Conservation (phyloP, 2,329 filamentous ascomycete species). For the Colletotrichum musicola region DNA sequence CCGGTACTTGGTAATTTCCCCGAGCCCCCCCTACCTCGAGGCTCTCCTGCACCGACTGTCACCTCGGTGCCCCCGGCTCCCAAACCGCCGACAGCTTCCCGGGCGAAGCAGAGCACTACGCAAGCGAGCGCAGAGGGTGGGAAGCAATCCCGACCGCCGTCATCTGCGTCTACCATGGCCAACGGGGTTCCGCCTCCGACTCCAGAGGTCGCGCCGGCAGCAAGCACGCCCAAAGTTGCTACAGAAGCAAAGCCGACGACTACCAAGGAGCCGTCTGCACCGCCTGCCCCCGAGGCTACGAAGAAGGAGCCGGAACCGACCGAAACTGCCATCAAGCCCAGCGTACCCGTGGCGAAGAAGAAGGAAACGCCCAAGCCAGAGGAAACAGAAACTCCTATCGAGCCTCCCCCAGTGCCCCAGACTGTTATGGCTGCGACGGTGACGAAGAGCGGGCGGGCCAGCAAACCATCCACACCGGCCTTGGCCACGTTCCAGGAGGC, state of each 20-base stretch:
- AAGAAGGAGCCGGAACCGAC: constrained; percentile 45
- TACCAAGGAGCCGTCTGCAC: constrained; percentile 45
- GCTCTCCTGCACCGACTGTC: constrained; percentile 70
- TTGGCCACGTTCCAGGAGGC: constrained; percentile 71
- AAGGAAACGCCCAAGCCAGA: constrained; percentile 58
- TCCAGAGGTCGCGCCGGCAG: constrained; percentile 51
- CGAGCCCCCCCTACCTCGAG: constrained; percentile 67
- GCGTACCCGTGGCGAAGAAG: constrained; percentile 50
- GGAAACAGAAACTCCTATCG: constrained; percentile 48
- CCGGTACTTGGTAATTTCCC: constrained; percentile 78
- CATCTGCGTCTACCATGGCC: constrained; percentile 69
- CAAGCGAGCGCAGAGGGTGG: constrained; percentile 69
- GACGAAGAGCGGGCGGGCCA: constrained; percentile 75
- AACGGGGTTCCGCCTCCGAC: constrained; percentile 62
- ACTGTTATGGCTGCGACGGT: constrained; percentile 57
- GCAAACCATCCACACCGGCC: constrained; percentile 75
- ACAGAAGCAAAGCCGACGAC: constrained; percentile 29
- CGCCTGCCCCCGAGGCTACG: constrained; percentile 29
- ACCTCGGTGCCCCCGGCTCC: constrained; percentile 21
- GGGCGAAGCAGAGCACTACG: constrained; percentile 81
- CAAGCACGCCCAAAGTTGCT: constrained; percentile 26
- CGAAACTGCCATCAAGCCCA: constrained; percentile 43
- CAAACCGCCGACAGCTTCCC: constrained; percentile 68
- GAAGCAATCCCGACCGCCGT: constrained; percentile 65
- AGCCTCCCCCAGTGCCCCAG: constrained; percentile 57